Conservation (phyloP, 2,329 filamentous ascomycete species). For the Aspergillus tubingensis region DNA sequence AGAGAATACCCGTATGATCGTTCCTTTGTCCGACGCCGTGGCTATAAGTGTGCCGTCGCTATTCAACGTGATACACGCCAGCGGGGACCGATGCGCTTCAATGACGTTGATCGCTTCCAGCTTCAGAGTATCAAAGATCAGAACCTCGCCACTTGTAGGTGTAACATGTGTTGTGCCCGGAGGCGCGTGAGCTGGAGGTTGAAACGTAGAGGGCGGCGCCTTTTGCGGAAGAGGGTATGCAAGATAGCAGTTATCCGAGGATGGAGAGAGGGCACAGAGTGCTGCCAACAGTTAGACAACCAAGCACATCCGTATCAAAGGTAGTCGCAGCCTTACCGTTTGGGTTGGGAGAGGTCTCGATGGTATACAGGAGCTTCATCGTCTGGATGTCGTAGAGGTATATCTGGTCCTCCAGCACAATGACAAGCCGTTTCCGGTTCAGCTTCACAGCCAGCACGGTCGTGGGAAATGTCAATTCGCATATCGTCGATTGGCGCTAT, state of each 20-base stretch:
- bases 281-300: conserved; percentile 50
- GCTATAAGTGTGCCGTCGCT: conserved; percentile 88
- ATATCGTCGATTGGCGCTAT: conserved; percentile 79
- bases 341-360: conserved; percentile 91
- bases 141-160: conserved; percentile 85
- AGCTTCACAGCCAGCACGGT: conserved; percentile 90
- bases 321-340: conserved; percentile 53
- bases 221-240: conserved; percentile 84
- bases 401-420: conserved; percentile 92
- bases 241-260: conserved; percentile 92
- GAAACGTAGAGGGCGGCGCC: conserved; percentile 53
- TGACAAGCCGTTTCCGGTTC: conserved; percentile 90
- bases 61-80: conserved; percentile 89
- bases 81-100: conserved; percentile 86
- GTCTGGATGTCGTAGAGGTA: conserved; percentile 99
- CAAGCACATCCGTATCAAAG: neutral
- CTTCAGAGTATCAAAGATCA: conserved; percentile 87
- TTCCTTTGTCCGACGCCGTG: conserved; percentile 95
- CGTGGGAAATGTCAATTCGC: conserved; percentile 97
- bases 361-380: conserved; percentile 91
- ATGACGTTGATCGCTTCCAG: conserved; percentile 93
- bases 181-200: conserved; percentile 77
- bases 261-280: conserved; percentile 89
- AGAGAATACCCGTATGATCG: conserved; percentile 93
- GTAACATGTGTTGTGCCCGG: conserved; percentile 72